Conservation (phyloP, 352 stramenopile species). For the Salisapilia sapeloensis region DNA sequence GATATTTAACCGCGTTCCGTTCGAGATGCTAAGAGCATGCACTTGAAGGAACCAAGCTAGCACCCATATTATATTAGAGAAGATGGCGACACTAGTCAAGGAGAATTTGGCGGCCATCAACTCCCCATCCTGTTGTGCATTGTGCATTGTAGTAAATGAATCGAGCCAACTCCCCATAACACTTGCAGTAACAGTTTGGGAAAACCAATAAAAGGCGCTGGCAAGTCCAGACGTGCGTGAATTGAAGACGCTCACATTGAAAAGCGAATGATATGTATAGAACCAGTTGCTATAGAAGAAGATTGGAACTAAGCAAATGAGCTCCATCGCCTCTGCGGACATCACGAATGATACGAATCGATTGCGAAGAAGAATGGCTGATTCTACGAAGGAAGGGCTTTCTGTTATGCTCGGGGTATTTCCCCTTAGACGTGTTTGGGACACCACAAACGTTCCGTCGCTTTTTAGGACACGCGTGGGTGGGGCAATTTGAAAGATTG, state of each 20-base stretch:
- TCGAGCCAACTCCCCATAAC: conserved; percentile 12
- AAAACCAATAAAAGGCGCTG: conserved; percentile 19
- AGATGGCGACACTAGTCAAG: no score
- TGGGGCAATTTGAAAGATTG: conserved; percentile 17
- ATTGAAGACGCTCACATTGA: conserved; percentile 25
- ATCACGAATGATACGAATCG: no score
- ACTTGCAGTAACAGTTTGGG: conserved; percentile 20
- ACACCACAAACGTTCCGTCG: conserved; percentile 7
- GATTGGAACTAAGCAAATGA: conserved; percentile 18
- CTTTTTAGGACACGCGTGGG: conserved; percentile 8
- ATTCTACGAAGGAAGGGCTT: no score
- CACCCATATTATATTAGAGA: conserved; percentile 20
- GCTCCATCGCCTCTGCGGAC: conserved; percentile 1
- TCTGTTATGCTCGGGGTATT: no score
- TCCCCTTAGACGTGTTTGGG: no score
- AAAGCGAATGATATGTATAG: conserved; percentile 44
- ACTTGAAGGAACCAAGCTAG: conserved; percentile 10
- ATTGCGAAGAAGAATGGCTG: no score
- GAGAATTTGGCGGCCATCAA: no score
- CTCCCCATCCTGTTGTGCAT: no score
- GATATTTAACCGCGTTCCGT: conserved; percentile 7
- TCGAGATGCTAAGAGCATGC: conserved; percentile 6
- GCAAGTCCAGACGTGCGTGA: conserved; percentile 15
- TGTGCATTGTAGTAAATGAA: no score
- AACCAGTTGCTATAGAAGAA: conserved; percentile 52